Base-by-base conservation (phyloP, 2,329 filamentous ascomycete genomes). In the Trichoderma sp. region DNA sequence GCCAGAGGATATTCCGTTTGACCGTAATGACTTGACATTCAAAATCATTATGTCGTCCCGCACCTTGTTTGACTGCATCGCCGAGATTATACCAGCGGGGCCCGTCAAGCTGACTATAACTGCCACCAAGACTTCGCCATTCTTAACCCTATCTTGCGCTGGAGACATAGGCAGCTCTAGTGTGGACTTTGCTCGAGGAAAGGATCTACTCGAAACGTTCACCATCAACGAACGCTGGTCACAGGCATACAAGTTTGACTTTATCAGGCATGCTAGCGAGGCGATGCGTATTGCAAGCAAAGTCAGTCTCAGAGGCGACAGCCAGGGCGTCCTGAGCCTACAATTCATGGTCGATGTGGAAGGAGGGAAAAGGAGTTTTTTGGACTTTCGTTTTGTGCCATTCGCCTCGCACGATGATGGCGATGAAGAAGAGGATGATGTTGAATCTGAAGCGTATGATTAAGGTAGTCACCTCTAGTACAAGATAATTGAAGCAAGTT, bases 321-420 rank as follows among this genome's bases (percentile, higher is more conserved):
- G 88, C 2, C 93, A 97, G 79, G 95, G 96, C 0, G 95, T 99
- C 34, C 81, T 99, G 74, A 98, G 93, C 81, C 83, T 98, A 79
- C 96, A 99, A 79, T 98, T 98, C 77, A 96, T 99, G 92, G 91
- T 99, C 17, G 94, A 98, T 79, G 86, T 95, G 55, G 93, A 96
- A 73, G 88, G 88, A 7, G 87, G 88, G 6, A 85, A 86, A 28
- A 85, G 90, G 50, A 93, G 90, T 76, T 97, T 95, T 81, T 86
- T 96, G 28, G 93, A 96, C 80, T 97, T 95, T 80, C 86, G 92
- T 23, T 93, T 96, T 78, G 91, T 97, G 71, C 93, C 93, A 17
- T 91, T 90, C 69, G 85, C 87, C 17, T 87, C 88, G 26, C 88
- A 92, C 55, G 90, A 90, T 32, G 85, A 85, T 6, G 82, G 82